A percentile compares a stretch with the other conserved stretches of the same genome.
Evolutionary conservation across 2,329 filamentous ascomycete genomes (phyloP).

Genomic region (Penicillium griseofulvum): DNA sequence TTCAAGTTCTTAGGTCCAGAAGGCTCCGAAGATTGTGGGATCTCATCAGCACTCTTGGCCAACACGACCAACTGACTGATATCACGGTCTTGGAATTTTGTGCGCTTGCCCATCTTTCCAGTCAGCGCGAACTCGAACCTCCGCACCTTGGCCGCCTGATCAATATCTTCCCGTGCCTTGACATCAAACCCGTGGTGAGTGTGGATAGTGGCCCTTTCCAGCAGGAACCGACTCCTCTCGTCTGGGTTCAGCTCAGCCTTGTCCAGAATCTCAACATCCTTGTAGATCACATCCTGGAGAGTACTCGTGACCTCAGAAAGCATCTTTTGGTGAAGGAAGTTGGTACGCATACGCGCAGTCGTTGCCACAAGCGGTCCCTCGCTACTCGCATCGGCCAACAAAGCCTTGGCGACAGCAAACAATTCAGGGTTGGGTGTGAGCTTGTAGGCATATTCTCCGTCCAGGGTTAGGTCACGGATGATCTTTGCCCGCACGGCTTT

Average conservation of each 20-base stretch:
- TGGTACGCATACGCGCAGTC: constrained; percentile 69
- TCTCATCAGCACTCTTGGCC: constrained; percentile 65
- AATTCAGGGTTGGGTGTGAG: constrained; percentile 81
- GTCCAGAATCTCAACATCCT: constrained; percentile 56
- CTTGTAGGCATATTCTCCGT: constrained; percentile 83
- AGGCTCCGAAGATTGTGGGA: constrained; percentile 23
- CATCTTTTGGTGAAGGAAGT: constrained; percentile 69
- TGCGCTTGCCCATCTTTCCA: constrained; percentile 72
- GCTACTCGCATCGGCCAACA: constrained; percentile 49
- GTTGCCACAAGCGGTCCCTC: constrained; percentile 42
- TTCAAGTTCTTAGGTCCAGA: constrained; percentile 66
- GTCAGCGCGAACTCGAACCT: constrained; percentile 79
- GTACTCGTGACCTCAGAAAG: constrained; percentile 61
- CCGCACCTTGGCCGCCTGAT: constrained; percentile 64
- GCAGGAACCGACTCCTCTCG: constrained; percentile 66
- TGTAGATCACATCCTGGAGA: constrained; percentile 60
- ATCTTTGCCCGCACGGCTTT: constrained; percentile 56
- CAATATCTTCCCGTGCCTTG: constrained; percentile 69
- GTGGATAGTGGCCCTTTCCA: constrained; percentile 80
- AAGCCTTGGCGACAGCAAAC: constrained; percentile 69
- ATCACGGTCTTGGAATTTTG: constrained; percentile 44
- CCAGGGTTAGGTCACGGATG: constrained; percentile 68
- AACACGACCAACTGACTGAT: constrained; percentile 87
- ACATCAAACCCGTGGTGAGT: constrained; percentile 79
- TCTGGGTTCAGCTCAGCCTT: constrained; percentile 38